Conservation (phyloP, 495 filamentous ascomycete genomes). For the Filosporella fistucella region DNA sequence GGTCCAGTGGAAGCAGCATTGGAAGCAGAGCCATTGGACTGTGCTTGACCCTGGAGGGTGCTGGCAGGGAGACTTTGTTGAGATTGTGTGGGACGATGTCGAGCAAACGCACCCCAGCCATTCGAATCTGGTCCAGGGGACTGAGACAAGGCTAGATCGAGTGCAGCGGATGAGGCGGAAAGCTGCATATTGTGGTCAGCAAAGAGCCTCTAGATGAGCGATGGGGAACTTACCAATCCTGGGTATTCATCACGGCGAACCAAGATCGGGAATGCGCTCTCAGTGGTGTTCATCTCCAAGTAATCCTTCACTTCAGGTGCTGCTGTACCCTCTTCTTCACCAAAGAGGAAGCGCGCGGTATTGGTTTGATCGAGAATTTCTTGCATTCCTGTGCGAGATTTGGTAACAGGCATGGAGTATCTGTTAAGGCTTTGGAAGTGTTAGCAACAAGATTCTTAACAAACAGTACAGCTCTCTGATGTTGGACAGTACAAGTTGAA, state of each 20-base stretch:
- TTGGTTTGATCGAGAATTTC: constrained; percentile 67
- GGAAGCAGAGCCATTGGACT: constrained; percentile 15
- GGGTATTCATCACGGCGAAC: constrained; percentile 21
- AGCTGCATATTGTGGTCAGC: constrained; percentile 44
- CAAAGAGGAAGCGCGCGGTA: constrained; percentile 78
- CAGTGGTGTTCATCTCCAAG: constrained; percentile 66
- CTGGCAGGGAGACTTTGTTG: constrained; percentile 79
- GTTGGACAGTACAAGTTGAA: too few species aligned
- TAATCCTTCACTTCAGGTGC: constrained; percentile 63
- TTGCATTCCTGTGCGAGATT: constrained; percentile 52
- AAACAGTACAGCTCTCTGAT: too few species aligned
- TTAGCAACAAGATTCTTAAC: constrained; percentile 24
- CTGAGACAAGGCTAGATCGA: constrained; percentile 73
- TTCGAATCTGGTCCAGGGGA: constrained; percentile 59
- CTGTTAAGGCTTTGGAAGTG: constrained; percentile 59
- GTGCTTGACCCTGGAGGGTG: constrained; percentile 25
- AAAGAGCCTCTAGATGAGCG: not conserved
- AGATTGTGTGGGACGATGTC: constrained; percentile 57
- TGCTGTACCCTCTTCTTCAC: constrained; percentile 63
- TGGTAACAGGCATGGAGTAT: constrained; percentile 84
- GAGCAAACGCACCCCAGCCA: constrained; percentile 61
- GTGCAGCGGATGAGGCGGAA: constrained; percentile 74
- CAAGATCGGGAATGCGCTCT: constrained; percentile 69
- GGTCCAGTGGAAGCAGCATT: constrained; percentile 12
- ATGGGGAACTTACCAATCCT: constrained; percentile 15